Evolutionary conservation across 371 early-diverging fungal genomes (phyloP), one percentile per base, ranked within the genome.

Genomic region (Lichtheimia ramosa): DNA sequence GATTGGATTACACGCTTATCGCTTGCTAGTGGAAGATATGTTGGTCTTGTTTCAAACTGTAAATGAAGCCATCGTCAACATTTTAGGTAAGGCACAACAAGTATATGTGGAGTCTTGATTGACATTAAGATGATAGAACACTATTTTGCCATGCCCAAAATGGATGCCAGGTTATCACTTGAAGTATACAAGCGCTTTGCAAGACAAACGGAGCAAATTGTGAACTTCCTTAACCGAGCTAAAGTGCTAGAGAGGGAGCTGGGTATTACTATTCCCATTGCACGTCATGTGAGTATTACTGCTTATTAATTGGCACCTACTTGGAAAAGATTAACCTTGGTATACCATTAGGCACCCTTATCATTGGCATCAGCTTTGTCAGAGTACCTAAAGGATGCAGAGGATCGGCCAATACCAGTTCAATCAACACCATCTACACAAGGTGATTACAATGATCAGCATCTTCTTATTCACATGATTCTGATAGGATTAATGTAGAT

Each of bases 1-100:
- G 12, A 88, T 95, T 2, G 92, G 94, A 0, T 77, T 93, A 48
- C 84, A 89, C 54, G 92, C 94, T 1, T 96, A 92, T 66, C 79
- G 89, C 15, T 71, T 96, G 63, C 70, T 93, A 12, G 74, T 96
- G 39, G 87, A 89, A 18, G 97, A 97, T 61, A 74, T 93, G 69
- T 77, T 96, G 51, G 79, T 84, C 20, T 73, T 96, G 24, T 96
- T 95, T 71, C 92, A 94, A 69, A 81, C 92, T 13, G 81, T 94
- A 72, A 97, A 96, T 71, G 94, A 94, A 71, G 95, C 91, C n/a
- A 89, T 95, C 18, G 89, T 96, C 67, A 89, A 92, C 64, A 89
- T 96, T 59, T 81, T 97, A 55, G 86, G 92, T n/a, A n/a, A n/a
- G n/a, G n/a, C n/a, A n/a, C n/a, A n/a, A n/a, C 89, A 78, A 24